Base-by-base conservation (phyloP, 148 eudicot genomes). In the Selenicereus undatus region DNA sequence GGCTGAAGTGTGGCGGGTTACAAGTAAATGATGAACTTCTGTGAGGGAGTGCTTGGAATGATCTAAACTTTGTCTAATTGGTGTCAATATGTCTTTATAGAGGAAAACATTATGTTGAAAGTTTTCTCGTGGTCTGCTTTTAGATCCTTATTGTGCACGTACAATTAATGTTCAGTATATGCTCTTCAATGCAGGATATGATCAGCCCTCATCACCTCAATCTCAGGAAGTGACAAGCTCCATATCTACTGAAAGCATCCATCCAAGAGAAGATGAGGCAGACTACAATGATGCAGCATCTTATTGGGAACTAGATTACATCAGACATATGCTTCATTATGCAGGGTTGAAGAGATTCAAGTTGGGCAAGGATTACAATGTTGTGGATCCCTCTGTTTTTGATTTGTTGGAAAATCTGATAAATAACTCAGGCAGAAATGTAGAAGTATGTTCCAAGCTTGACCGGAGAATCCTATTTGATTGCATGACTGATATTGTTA, bases 231-330 rank as follows among this genome's bases (percentile, higher is more conserved):
- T 79, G 54, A 78, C 30, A 16, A 79, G 86, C 66, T 71, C 86
- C 80, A 71, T 83, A 42, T 90, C 88, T 39, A 71, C 81, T 36
- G 88, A 86, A 83, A 85, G 74, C 39, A 70, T 81, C 76, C 84
- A 78, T 71, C 76, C 76, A 50, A 73, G 73, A 42, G 94, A 84
- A 83, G 86, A 82, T 21, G 98, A 91, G 62, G 51, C 82, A 29
- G 89, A 88, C 42, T 80, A 76, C 18, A 81, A 36, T 16, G 90
- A 79, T 81, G 81, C 73, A 84, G 76, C 86, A 18, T 76, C 89
- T 13, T 70, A 82, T 71, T 92, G 98, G 98, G 95, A 89, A 83
- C 73, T 91, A 52, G 88, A 90, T 27, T 93, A 92, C 66, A 86
- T 94, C 51, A 79, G 81, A 82, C 83, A 88, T 75, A 71, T 89